A percentile compares a stretch with the other conserved stretches of the same genome.
phyloP scores from a whole-genome alignment of 108 stramenopile genomes.

The Heterococcus sp. region DNA sequence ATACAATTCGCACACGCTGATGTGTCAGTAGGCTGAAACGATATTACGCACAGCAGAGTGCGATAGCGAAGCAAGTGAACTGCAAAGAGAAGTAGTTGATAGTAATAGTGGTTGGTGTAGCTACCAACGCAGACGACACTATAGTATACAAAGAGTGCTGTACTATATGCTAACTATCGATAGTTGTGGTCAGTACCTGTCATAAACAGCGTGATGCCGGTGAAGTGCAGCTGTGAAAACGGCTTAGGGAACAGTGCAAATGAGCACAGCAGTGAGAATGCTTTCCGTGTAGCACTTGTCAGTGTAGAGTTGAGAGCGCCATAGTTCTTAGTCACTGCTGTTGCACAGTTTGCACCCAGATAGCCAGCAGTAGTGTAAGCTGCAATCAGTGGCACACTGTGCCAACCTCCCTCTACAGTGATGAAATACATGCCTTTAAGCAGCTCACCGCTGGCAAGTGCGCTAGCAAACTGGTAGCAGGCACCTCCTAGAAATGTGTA shows the following conservation, averaged over 20 bases:
- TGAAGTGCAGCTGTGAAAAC: constrained; percentile 36
- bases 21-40: too few species aligned
- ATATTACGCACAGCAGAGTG: too few species aligned
- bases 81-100: too few species aligned
- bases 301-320: constrained; percentile 50
- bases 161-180: constrained; percentile 3
- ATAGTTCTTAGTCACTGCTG: constrained; percentile 51
- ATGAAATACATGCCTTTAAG: neutral
- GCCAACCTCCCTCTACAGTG: neutral
- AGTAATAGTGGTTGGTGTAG: neutral
- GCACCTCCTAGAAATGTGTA: neutral
- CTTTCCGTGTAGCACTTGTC: constrained; percentile 52
- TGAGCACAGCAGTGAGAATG: constrained; percentile 43
- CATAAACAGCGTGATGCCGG: constrained; percentile 42
- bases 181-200: too few species aligned
- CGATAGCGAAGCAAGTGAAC: too few species aligned
- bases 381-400: constrained; percentile 9
- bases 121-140: neutral
- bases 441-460: neutral
- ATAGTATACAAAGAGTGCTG: neutral
- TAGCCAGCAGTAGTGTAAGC: constrained; percentile 33
- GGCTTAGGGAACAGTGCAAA: constrained; percentile 51
- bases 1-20: too few species aligned
- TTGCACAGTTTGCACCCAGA: constrained; percentile 48
- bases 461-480: neutral